Evolutionary conservation across 495 filamentous ascomycete genomes (phyloP), one percentile per base, ranked within the genome.

Genomic region (Chaetomium tenue): DNA sequence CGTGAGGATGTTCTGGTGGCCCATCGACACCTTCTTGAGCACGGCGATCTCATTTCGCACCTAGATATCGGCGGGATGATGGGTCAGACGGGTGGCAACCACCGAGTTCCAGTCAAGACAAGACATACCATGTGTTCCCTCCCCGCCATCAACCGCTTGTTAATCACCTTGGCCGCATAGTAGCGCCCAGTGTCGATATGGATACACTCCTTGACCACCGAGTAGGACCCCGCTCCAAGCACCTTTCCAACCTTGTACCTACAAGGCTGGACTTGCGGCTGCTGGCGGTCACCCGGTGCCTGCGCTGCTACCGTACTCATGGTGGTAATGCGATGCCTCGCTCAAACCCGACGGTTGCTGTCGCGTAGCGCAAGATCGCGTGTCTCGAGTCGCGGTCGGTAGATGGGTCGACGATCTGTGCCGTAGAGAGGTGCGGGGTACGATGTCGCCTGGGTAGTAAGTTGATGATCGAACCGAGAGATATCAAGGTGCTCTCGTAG

Each of bases 101-200:
- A 3, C 26, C 22, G 5, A 37, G 5, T 13, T 42, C 18, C n/a
- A 23, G 11, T 15, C n/a, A 20, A 42, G n/a, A 33, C 11, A 46
- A 40, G n/a, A 48, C 78, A 40, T 80, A 97, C 94, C 94, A 98
- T 98, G 75, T 98, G 94, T 78, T 98, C 94, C 63, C 95, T 85
- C 56, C 94, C 94, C 33, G 91, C 90, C 94, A 98, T 98, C 70
- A 98, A 79, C 39, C 94, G 84, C 84, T 98, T 98, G 77, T 98
- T 98, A 78, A 98, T 98, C 23, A 98, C 95, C 78, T 98, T 98
- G 44, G 95, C 94, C 18, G 94, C 94, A 87, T 98, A 98, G 79
- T 97, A 98, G 60, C 92, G 85, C 54, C 93, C 95, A 1, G 95
- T 98, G 68, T 98, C 94, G 70, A 98, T 97, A 76, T 98, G 95